These are phyloP conservation scores for Suillus subalutaceus DNA, from an alignment of 768 basidiomycete genomes.

Conservation along the genomic window DNA sequence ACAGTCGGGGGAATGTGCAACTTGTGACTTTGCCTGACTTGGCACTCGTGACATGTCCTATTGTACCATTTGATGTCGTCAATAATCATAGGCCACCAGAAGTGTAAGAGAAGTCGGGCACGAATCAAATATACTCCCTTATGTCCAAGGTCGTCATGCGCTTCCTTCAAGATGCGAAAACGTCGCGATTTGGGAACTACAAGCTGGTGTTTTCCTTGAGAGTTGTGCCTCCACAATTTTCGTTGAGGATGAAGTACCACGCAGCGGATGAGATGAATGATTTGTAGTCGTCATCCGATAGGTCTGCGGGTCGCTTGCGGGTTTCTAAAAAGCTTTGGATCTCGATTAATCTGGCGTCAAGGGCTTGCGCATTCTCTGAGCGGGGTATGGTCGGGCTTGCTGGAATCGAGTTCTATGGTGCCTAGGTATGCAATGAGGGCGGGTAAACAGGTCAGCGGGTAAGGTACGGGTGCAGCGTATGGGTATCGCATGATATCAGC, in stretches of 20 bases:
- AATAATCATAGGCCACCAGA: slow-evolving; percentile 9
- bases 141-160: not conserved
- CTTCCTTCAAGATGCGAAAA: not conserved
- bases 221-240: not conserved
- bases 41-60: not conserved
- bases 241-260: not conserved
- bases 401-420: not conserved
- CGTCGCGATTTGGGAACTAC: fast-evolving
- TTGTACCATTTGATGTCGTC: slow-evolving; percentile 5
- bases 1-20: not conserved
- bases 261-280: fast-evolving
- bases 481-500: too few relatives aligned
- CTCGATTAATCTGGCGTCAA: fast-evolving
- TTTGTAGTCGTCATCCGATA: too few relatives aligned
- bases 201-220: not conserved
- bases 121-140: slow-evolving; percentile 5
- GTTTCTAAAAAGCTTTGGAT: too few relatives aligned
- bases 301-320: fast-evolving
- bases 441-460: not conserved
- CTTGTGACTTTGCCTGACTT: not conserved
- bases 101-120: fast-evolving
- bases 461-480: too few relatives aligned
- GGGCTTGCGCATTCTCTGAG: too few relatives aligned
- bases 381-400: too few relatives aligned
- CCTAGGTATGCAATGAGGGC: fast-evolving